Conservation (phyloP, 2,329 filamentous ascomycete genomes). For the Fusarium torreyae region DNA sequence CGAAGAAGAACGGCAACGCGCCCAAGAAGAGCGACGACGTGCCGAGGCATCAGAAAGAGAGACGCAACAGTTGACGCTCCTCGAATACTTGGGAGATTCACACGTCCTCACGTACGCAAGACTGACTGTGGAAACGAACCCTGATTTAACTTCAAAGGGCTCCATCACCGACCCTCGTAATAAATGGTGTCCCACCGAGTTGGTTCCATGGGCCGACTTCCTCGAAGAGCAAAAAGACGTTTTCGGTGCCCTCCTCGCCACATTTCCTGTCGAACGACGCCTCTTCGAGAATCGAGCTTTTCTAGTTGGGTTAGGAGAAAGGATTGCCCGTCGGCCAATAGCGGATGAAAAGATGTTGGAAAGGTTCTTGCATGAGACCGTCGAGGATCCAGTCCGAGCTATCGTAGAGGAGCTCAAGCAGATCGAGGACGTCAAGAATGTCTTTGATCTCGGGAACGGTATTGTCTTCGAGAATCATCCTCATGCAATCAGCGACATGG, state of each 20-base stretch:
- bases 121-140: background rate
- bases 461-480: slow-evolving; percentile 54
- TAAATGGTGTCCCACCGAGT: background rate
- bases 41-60: background rate
- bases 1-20: background rate
- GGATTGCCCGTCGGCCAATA: background rate
- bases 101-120: no score
- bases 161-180: background rate
- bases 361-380: slow-evolving; percentile 48
- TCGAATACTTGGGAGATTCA: no score
- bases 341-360: slow-evolving; percentile 51
- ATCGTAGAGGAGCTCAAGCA: slow-evolving; percentile 52
- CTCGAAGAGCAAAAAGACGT: background rate
- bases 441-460: slow-evolving; percentile 49
- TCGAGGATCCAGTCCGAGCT: slow-evolving; percentile 51
- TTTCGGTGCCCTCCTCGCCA: background rate
- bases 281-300: slow-evolving; percentile 4
- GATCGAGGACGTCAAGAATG: slow-evolving; percentile 33
- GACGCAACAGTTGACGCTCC: background rate
- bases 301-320: background rate
- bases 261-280: background rate
- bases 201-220: background rate
- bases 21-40: background rate
- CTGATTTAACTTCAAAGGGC: background rate
- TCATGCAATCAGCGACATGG: slow-evolving; percentile 47